Conservation (phyloP, 345 rosid genomes). For the Hypericum androsaemum region DNA sequence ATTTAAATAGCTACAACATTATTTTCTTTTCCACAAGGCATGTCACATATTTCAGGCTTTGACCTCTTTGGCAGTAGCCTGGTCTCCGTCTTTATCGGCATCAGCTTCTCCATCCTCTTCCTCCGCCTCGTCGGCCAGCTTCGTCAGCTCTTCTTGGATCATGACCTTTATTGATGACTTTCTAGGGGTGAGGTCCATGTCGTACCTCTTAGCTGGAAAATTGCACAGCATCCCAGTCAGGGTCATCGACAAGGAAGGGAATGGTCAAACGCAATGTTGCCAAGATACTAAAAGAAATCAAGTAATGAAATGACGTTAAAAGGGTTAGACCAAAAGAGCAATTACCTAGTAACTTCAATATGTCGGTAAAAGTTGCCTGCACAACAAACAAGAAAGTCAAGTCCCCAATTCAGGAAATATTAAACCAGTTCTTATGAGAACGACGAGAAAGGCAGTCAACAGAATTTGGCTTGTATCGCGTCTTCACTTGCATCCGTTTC, state of each 20-base stretch:
- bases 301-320: background rate
- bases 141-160: constrained; percentile 88
- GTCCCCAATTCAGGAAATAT: constrained; percentile 4
- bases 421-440: too few relatives aligned
- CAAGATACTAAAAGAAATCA: too few relatives aligned
- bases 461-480: too few relatives aligned
- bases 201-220: constrained; percentile 45
- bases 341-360: constrained; percentile 78
- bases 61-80: constrained; percentile 11
- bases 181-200: constrained; percentile 39
- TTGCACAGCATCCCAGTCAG: too few relatives aligned
- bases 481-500: too few relatives aligned
- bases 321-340: constrained; percentile 14
- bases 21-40: constrained; percentile 4
- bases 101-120: constrained; percentile 51
- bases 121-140: constrained; percentile 68
- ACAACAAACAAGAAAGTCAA: constrained; percentile 15
- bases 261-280: too few relatives aligned
- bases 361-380: constrained; percentile 97
- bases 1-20: constrained; percentile 6
- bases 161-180: constrained; percentile 64
- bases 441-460: too few relatives aligned
- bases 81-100: constrained; percentile 21
- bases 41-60: constrained; percentile 16
- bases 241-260: too few relatives aligned